Percentiles rank a stretch among this genome's conserved stretches.
Conservation (phyloP, 306 rosid species). For the Fragaria ananassa region DNA sequence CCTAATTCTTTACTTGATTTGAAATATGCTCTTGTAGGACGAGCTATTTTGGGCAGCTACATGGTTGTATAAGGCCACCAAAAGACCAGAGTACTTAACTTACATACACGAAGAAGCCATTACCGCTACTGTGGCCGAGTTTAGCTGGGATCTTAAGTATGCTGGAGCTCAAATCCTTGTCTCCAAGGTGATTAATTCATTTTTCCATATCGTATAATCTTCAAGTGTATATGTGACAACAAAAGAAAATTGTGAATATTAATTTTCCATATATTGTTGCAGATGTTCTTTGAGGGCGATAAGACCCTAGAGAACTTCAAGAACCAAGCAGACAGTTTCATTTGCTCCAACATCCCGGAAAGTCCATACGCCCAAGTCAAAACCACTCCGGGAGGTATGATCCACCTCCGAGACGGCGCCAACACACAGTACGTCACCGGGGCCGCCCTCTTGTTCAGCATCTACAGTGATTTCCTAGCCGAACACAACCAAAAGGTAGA, state of each 20-base stretch:
- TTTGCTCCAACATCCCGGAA: conserved; percentile 75
- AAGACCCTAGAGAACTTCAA: conserved; percentile 46
- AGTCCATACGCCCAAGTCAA: conserved; percentile 71
- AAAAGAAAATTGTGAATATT: background rate
- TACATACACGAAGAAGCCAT: conserved; percentile 60
- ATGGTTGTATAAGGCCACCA: conserved; percentile 72
- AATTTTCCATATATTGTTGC: background rate
- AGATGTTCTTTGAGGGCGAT: conserved; percentile 59
- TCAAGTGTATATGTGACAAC: background rate
- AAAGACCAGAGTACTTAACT: conserved; percentile 38
- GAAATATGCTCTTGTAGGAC: conserved; percentile 39
- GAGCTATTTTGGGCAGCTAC: conserved; percentile 94
- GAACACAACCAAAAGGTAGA: conserved; percentile 37
- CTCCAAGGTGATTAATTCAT: conserved; percentile 35
- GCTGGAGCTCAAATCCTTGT: conserved; percentile 87
- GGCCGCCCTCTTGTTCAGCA: conserved; percentile 46
- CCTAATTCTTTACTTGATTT: background rate
- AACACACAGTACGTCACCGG: conserved; percentile 76
- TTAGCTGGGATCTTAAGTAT: conserved; percentile 96
- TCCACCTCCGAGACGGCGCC: conserved; percentile 87
- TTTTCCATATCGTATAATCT: background rate
- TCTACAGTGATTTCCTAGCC: conserved; percentile 62
- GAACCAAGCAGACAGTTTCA: conserved; percentile 58
- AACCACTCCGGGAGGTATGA: conserved; percentile 58
- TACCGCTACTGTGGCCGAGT: conserved; percentile 64